Evolutionary conservation across 768 basidiomycete genomes (phyloP).

Genomic region (Pholiota molesta): DNA sequence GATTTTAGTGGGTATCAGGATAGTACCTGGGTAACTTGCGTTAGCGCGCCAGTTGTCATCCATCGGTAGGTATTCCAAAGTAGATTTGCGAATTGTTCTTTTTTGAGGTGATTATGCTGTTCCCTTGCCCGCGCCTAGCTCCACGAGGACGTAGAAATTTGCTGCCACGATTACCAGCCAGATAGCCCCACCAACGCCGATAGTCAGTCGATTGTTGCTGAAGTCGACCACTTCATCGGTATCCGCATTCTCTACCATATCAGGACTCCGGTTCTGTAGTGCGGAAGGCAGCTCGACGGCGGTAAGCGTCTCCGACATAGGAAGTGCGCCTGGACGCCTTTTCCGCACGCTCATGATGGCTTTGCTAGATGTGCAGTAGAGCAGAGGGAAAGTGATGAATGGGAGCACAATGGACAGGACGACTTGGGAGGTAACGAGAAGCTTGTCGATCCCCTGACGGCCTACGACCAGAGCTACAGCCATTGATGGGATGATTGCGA

Average conservation of each 20-base stretch:
- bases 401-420: slow-evolving; percentile 82
- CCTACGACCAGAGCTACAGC: slow-evolving; percentile 77
- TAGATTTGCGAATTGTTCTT: not conserved
- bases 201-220: slow-evolving; percentile 59
- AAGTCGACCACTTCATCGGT: slow-evolving; percentile 53
- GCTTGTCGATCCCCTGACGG: slow-evolving; percentile 64
- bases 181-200: slow-evolving; percentile 53
- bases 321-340: slow-evolving; percentile 26
- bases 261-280: slow-evolving; percentile 4
- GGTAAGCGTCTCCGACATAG: not conserved
- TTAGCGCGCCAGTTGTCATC: too few relatives aligned
- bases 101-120: not conserved
- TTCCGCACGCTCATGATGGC: slow-evolving; percentile 71
- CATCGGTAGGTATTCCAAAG: too few relatives aligned
- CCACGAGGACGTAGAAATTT: slow-evolving; percentile 76
- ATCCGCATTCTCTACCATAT: slow-evolving; percentile 17
- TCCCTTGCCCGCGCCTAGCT: slow-evolving; percentile 38
- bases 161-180: slow-evolving; percentile 71
- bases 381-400: slow-evolving; percentile 80
- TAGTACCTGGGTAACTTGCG: not conserved
- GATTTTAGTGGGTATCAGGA: not conserved
- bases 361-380: slow-evolving; percentile 75
- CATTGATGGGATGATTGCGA: slow-evolving; percentile 84
- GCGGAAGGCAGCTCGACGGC: slow-evolving; percentile 2
- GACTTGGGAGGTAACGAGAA: slow-evolving; percentile 89